Percentiles rank a stretch among this genome's conserved stretches.
Conservation (phyloP, 208 protist genomes). For the Porcisia hertigi region DNA sequence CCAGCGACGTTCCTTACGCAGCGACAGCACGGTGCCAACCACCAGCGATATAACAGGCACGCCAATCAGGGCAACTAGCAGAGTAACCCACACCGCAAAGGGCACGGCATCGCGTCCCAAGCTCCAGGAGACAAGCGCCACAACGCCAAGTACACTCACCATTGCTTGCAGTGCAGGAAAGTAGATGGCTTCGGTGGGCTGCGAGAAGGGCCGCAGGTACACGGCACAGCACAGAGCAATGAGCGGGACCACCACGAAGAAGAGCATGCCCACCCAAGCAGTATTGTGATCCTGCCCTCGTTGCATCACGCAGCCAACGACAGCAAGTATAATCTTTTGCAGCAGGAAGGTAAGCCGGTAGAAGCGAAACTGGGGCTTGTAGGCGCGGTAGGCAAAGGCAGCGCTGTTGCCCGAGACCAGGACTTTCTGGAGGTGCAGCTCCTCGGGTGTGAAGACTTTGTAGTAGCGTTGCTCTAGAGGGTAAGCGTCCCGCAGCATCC, state of each 20-base stretch:
- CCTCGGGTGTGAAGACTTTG: slow-evolving; percentile 55
- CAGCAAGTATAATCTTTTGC: slow-evolving; percentile 66
- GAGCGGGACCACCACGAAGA: slow-evolving; percentile 49
- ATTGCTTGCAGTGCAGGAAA: slow-evolving; percentile 48
- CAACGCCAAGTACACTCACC: slow-evolving; percentile 36
- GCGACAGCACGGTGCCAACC: slow-evolving; percentile 45
- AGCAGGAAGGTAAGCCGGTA: slow-evolving; percentile 64
- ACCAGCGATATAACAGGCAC: slow-evolving; percentile 54
- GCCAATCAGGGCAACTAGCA: slow-evolving; percentile 42
- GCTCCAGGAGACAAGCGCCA: slow-evolving; percentile 38
- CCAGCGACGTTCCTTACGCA: slow-evolving; percentile 54
- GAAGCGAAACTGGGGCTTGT: slow-evolving; percentile 54
- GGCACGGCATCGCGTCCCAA: slow-evolving; percentile 21
- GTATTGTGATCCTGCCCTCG: slow-evolving; percentile 10
- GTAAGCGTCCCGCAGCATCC: slow-evolving; percentile 58
- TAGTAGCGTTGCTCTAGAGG: slow-evolving; percentile 60
- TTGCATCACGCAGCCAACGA: slow-evolving; percentile 41
- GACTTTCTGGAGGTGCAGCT: slow-evolving; percentile 74
- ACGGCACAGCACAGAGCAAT: slow-evolving; percentile 38
- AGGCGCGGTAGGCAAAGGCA: slow-evolving; percentile 59
- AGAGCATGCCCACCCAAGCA: slow-evolving; percentile 45
- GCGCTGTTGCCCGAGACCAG: slow-evolving; percentile 57
- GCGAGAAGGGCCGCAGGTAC: slow-evolving; percentile 46
- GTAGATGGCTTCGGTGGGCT: slow-evolving; percentile 55
- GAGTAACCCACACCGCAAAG: slow-evolving; percentile 29